Base-by-base conservation (phyloP, 1,139 yeast species). In the Taphrina communis region DNA sequence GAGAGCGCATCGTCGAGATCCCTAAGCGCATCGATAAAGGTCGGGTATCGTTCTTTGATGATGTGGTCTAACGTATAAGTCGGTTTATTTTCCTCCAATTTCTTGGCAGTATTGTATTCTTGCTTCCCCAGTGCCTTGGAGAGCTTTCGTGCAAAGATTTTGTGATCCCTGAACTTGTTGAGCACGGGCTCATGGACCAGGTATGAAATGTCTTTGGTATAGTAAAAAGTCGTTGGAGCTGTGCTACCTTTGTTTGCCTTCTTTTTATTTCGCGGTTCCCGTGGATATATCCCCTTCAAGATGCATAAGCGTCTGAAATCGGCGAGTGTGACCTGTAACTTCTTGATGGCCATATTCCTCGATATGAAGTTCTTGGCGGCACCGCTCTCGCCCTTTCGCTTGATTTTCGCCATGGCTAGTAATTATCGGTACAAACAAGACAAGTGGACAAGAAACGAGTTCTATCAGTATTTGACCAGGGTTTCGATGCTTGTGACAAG, bases 191-290 rank as follows among this genome's bases (percentile, higher is more conserved):
- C 99, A 80, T 95, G 99, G 82, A 91, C 81, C 76, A 94, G 82
- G 79, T 93, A 95, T 79, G 93, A 97, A 73, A 94, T 94, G 79
- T 94, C 99, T 79, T 93, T 94, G 73, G 88, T 80, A 79, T 93
- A 94, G 81, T 95, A 94, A 79, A 95, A 95, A 3, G 99, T 95
- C 38, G 89, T 90, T 62, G 97, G 97, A 21, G 96, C 96, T 14
- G 97, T 91, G 31, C 97, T 90, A 35, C 99, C 99, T 80, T 91
- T 93, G 80, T 93, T 94, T 72, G 98, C 97, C 84, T 91, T 93
- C 86, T 90, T 92, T 82, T 92, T 93, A 80, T 90, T 92, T 76
- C 95, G 84, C 66, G 99, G 98, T 78, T 94, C 99, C 78, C 99
- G 86, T 69, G 99, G 99, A 78, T 80, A 81, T 71, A 81, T 80